Evolutionary conservation across 164 flowering plant genomes (phyloP).

Genomic region (Chloranthus sessilifolius): DNA sequence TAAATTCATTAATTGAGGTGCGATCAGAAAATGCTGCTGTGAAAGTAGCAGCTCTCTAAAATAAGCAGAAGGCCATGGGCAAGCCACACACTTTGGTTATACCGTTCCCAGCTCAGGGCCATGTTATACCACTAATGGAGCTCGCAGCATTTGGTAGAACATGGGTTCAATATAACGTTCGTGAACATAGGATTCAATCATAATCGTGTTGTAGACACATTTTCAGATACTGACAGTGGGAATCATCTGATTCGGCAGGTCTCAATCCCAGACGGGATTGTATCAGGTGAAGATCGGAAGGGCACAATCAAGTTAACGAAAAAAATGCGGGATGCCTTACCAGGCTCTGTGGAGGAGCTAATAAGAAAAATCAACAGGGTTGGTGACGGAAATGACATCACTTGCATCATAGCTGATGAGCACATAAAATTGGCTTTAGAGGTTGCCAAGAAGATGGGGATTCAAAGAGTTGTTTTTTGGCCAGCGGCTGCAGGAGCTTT

Average conservation of each 20-base stretch:
- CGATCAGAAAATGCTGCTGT: too few species aligned
- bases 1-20: too few species aligned
- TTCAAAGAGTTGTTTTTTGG: slow-evolving; percentile 26
- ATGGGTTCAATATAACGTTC: slow-evolving; percentile 25
- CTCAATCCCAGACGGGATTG: slow-evolving; percentile 16
- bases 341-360: neutral
- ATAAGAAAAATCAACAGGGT: slow-evolving; percentile 9
- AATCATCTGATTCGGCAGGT: slow-evolving; percentile 6
- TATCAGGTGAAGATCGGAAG: slow-evolving; percentile 7
- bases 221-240: neutral
- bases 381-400: slow-evolving; percentile 9
- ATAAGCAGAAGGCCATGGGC: slow-evolving; percentile 9
- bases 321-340: neutral
- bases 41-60: too few species aligned
- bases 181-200: slow-evolving; percentile 22
- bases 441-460: slow-evolving; percentile 29
- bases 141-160: slow-evolving; percentile 15
- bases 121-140: slow-evolving; percentile 26
- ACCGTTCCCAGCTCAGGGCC: slow-evolving; percentile 11
- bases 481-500: slow-evolving; percentile 27
- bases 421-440: slow-evolving; percentile 23
- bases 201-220: slow-evolving; percentile 2
- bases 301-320: neutral
- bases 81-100: slow-evolving; percentile 4
- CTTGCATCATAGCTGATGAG: slow-evolving; percentile 34